These are phyloP conservation scores for Leccinum disarticulatum DNA, from an alignment of 768 basidiomycete genomes.

Conservation along the genomic window DNA sequence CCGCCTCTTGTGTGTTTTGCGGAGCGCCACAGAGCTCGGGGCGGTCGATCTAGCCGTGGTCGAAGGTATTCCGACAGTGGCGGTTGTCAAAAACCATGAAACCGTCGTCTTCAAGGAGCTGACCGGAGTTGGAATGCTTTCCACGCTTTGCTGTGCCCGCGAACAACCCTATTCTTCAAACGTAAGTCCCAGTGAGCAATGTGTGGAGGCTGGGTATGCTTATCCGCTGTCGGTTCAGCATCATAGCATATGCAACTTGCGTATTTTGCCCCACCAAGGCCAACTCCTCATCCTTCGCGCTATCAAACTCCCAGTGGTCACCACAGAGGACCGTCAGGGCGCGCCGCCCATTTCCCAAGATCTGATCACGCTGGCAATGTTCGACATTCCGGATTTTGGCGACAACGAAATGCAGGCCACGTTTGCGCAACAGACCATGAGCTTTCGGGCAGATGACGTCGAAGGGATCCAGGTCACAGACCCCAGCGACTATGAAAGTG, in stretches of 20 bases:
- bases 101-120: slow-evolving; percentile 44
- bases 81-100: slow-evolving; percentile 42
- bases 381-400: slow-evolving; percentile 31
- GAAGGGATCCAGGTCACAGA: slow-evolving; percentile 37
- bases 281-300: slow-evolving; percentile 53
- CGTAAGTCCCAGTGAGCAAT: slow-evolving; percentile 15
- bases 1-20: slow-evolving; percentile 37
- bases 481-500: slow-evolving; percentile 24
- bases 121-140: slow-evolving; percentile 34
- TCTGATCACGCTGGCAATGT: slow-evolving; percentile 32
- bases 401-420: slow-evolving; percentile 28
- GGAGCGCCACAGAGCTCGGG: slow-evolving; percentile 39
- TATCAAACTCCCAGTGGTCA: slow-evolving; percentile 23
- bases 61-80: slow-evolving; percentile 41
- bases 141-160: slow-evolving; percentile 41
- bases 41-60: slow-evolving; percentile 43
- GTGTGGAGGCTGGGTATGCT: background rate
- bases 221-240: slow-evolving; percentile 31
- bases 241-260: slow-evolving; percentile 51
- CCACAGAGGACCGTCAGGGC: slow-evolving; percentile 4
- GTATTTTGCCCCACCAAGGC: slow-evolving; percentile 50
- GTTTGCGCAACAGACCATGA: slow-evolving; percentile 28
- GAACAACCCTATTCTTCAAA: slow-evolving; percentile 28
- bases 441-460: slow-evolving; percentile 33
- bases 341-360: slow-evolving; percentile 25